Evolutionary conservation across 106 monocot genomes (phyloP), one percentile per base, ranked within the genome.

Genomic region (Dioscorea zingiberensis): DNA sequence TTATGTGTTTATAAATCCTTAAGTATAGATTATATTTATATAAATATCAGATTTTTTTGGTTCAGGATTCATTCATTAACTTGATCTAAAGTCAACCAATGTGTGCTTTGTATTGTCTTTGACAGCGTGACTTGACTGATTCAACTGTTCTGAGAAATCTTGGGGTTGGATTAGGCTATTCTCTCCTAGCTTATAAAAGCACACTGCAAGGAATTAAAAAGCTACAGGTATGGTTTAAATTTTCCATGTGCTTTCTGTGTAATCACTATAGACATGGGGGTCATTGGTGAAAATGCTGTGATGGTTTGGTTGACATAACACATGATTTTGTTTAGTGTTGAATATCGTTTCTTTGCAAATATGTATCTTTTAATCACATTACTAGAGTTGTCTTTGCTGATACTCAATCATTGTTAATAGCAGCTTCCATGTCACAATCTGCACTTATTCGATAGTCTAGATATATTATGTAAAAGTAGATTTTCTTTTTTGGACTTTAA

Each of bases 111-210:
- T 38, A 6, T 38, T 38, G 38, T 38, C 38, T 51, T 45, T 66
- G 46, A 62, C 85, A 97, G 95, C 78, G 95, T 32, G 95, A 97
- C 56, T 64, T 97, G 60, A 88, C 88, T 53, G 95, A 97, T 80
- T 97, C 95, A 23, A 97, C 95, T 63, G 83, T 92, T 77, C 62
- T 97, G 70, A 74, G 95, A 68, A 97, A 92, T 55, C 75, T 97
- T 54, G 95, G 95, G 18, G 72, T 84, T 46, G 95, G 83, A 30
- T 74, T 85, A 63, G 91, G 91, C 3, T 80, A 97, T 75, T 91
- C 91, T 73, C 85, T 97, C 14, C 51, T 97, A 61, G 87, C 95
- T 63, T 91, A 97, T 67, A 86, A 72, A 86, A 91, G 83, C 69
- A 71, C 94, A 28, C 47, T 92, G 13, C 91, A 73, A 59, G 95